Conservation (phyloP, 305 asterid species). For the Fraxinus latifolia region DNA sequence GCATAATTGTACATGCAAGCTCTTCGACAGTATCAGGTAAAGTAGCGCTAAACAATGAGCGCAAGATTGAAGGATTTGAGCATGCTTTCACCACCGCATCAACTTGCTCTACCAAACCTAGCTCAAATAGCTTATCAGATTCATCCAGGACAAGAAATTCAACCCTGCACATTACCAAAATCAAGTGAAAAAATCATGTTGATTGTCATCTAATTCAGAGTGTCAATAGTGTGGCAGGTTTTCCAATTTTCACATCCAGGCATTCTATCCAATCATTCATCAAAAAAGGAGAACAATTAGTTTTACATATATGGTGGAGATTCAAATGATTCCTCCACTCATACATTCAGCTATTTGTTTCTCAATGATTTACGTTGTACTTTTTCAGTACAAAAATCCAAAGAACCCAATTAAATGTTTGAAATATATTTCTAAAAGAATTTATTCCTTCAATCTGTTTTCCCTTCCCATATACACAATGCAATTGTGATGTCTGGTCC, state of each 20-base stretch:
- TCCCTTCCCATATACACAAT: not conserved
- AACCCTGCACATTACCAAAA: constrained; percentile 49
- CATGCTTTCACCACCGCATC: constrained; percentile 91
- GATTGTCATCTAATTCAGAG: not conserved
- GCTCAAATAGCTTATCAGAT: constrained; percentile 87
- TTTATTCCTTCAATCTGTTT: not conserved
- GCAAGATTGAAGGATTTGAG: constrained; percentile 80
- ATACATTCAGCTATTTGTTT: not conserved
- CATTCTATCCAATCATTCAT: not conserved
- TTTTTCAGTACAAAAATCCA: not conserved
- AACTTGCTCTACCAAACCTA: constrained; percentile 81
- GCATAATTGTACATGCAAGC: constrained; percentile 95
- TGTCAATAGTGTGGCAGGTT: constrained; percentile 10
- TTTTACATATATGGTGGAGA: not conserved
- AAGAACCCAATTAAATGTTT: not conserved
- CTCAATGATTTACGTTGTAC: not conserved
- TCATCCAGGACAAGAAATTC: constrained; percentile 89
- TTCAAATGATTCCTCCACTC: not conserved
- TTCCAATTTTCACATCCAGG: not conserved
- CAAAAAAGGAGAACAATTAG: not conserved
- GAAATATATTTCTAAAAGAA: not conserved
- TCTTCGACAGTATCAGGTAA: constrained; percentile 86
- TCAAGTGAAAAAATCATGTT: not conserved
- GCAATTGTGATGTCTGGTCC: not conserved
- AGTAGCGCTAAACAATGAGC: constrained; percentile 86